Conservation (phyloP, 1,139 yeast genomes). For the Debaryomyces sp. region DNA sequence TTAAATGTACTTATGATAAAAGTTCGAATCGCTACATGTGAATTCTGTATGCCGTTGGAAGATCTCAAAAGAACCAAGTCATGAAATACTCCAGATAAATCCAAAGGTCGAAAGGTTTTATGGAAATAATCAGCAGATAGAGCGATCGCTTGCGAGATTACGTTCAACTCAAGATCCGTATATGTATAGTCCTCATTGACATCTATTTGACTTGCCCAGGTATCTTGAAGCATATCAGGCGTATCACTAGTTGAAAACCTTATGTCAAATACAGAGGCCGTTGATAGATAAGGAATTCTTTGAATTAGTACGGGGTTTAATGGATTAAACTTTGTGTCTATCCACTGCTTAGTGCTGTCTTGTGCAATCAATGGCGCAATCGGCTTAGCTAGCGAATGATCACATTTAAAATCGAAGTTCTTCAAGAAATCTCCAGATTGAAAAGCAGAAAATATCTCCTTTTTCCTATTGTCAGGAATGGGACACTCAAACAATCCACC, state of each 20-base stretch:
- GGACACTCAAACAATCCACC: conserved; percentile 69
- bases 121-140: conserved; percentile 31
- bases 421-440: conserved; percentile 19
- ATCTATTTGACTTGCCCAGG: conserved; percentile 53
- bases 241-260: conserved; percentile 39
- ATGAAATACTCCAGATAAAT: conserved; percentile 15
- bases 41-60: neutral
- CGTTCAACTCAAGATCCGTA: conserved; percentile 37
- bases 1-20: conserved; percentile 14
- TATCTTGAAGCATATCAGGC: conserved; percentile 31
- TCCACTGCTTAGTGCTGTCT: conserved; percentile 52
- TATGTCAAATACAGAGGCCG: conserved; percentile 48
- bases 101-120: conserved; percentile 31
- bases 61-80: neutral
- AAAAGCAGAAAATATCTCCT: conserved; percentile 20
- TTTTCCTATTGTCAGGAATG: conserved; percentile 26
- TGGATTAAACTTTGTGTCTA: conserved; percentile 28
- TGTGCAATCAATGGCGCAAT: conserved; percentile 65
- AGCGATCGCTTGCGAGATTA: conserved; percentile 36
- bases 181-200: conserved; percentile 56
- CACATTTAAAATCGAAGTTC: conserved; percentile 36
- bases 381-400: conserved; percentile 42
- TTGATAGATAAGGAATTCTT: conserved; percentile 60
- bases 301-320: conserved; percentile 37
- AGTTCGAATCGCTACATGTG: conserved; percentile 11